These are phyloP conservation scores for Geosmithia morbida DNA, from an alignment of 2,329 filamentous ascomycete genomes.

Conservation along the genomic window DNA sequence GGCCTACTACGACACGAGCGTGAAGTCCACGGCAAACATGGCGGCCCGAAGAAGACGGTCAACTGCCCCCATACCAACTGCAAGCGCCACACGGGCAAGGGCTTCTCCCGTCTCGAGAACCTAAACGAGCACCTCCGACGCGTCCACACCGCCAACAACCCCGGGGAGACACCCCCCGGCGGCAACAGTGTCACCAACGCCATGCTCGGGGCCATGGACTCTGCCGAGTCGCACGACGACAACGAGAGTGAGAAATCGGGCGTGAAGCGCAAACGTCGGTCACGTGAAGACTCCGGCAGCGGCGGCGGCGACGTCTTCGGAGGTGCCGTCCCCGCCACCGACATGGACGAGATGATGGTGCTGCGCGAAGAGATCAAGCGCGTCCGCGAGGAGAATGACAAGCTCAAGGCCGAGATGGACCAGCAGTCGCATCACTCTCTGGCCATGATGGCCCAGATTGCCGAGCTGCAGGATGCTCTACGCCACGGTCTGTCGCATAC, in stretches of 20 bases:
- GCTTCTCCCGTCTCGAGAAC: conserved; percentile 89
- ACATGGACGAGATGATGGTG: conserved; percentile 30
- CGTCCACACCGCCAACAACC: conserved; percentile 50
- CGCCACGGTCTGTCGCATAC: conserved; percentile 17
- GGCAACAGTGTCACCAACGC: conserved; percentile 4
- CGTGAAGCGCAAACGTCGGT: conserved; percentile 31
- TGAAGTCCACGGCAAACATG: conserved; percentile 84
- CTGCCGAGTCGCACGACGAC: conserved; percentile 25
- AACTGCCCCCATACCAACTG: conserved; percentile 79
- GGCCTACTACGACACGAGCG: conserved; percentile 81
- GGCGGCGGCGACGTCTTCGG: no score
- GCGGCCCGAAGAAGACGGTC: conserved; percentile 73
- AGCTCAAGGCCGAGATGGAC: conserved; percentile 35
- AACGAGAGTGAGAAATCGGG: conserved; percentile 29
- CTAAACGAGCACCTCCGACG: conserved; percentile 84
- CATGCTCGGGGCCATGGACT: conserved; percentile 8
- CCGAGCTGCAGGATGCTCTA: conserved; percentile 27
- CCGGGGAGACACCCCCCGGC: conserved; percentile 14
- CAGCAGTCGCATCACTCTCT: conserved; percentile 30
- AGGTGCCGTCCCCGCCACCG: conserved; percentile 7
- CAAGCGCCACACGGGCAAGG: conserved; percentile 76
- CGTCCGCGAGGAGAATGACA: conserved; percentile 49
- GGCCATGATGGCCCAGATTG: conserved; percentile 33
- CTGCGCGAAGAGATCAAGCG: conserved; percentile 53
- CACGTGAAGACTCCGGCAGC: conserved; percentile 6